Base-by-base conservation (phyloP, 345 rosid genomes). In the Moringa oleifera region DNA sequence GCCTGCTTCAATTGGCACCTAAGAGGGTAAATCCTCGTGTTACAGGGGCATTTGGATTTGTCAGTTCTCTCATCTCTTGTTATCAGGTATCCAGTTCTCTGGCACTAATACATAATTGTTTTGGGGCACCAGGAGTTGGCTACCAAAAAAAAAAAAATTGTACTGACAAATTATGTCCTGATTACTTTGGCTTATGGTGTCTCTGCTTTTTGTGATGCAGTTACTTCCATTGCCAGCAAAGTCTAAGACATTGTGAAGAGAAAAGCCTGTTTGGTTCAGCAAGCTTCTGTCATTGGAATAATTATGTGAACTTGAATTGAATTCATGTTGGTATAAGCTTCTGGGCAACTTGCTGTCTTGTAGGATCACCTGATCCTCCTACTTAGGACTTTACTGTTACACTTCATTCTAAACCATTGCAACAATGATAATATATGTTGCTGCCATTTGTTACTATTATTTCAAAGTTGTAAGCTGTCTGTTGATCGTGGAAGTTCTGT, bases 1-100 rank as follows among this genome's bases (percentile, higher is more conserved):
- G 99, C 52, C 83, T 95, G 23, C 98, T 95, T 68, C 97, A 87
- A 53, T 74, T 91, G 79, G 85, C 81, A 41, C 99, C 99, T 37
- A 83, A 79, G 83, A 91, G 81, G 61, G 80, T 95, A 51, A 87
- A 80, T 69, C 90, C 98, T 57, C 97, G 99, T 45, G 90, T 89
- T 49, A 89, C 96, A 1, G 99, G 99, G 57, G 96, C 84, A 45
- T 64, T 87, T 20, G 98, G 98, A 75, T 83, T 91, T 66, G 76
- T 65, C 74, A 75, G 77, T 61, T 95, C 99, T 21, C 85, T 95
- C 51, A 91, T 95, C 69, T 84, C 97, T 55, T 95, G 99, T 72
- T 95, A 91, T 74, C 98, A 91, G 98, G 99, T 91, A 80, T 49
- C 23, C 17, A 10, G 19, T 55, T 58, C 25, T 25, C 4, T 49